Base-by-base conservation (phyloP, 768 basidiomycete species). In the Coprinopsis cinerea region DNA sequence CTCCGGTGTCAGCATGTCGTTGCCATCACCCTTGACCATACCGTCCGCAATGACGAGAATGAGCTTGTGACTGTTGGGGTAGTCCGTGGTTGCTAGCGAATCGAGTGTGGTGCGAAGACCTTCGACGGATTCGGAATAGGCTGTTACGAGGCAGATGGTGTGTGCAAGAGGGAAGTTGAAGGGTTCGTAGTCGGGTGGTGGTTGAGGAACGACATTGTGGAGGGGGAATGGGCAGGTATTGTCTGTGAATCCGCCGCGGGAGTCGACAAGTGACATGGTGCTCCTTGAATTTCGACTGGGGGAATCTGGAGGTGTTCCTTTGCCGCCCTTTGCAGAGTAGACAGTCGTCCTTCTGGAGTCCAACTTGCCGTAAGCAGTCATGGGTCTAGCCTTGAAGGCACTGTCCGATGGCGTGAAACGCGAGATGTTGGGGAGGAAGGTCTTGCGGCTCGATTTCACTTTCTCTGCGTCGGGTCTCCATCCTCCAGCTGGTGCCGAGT, bases 41-140 rank as follows among this genome's bases (percentile, higher is more conserved):
- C 96, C 96, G 63, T 99, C 96, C 39, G 92, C 91, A 55, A 98
- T 94, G 61, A 99, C 86, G 52, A 99, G 71, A 55, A 99, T 88
- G 48, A 96, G 64, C 61, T 98, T 98, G 74, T 99, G 96, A 57
- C 86, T 89, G 69, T 97, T 97, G 27, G 96, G 95, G 63, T 97
- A 99, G 67, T 98, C 95, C 25, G 95, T 97, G 2, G 96, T 98
- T 5, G 94, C 92, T 35, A 99, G 78, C 1, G 96, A 97, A 66
- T 99, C 96, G n/a, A 99, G 75, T 0, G 96, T 99, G 15, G 96
- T 99, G 32, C 95, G 81, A 1, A 99, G 74, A 70, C 96, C 96
- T 65, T 96, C 94, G 18, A 94, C 77, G 2, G 92, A 94, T 67
- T 99, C 96, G 0, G 95, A 96, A 66, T 99, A 99, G 1, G 96